Evolutionary conservation across 2,329 filamentous ascomycete species (phyloP), one percentile per base, ranked within the genome.

Genomic region (Verticillium alfalfae): DNA sequence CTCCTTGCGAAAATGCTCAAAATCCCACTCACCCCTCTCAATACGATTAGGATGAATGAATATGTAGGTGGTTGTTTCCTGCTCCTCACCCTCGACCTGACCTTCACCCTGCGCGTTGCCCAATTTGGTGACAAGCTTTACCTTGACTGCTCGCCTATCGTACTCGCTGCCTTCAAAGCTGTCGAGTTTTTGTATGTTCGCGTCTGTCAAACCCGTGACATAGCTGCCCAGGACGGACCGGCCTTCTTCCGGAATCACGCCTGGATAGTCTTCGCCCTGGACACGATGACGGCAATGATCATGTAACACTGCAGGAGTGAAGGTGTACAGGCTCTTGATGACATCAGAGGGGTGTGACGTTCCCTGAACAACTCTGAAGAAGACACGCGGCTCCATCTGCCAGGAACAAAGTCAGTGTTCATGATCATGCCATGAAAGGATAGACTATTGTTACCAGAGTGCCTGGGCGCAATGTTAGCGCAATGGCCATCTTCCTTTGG

Each of bases 11-110:
- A 97, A 98, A 65, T 90, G 86, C 57, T 88, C 87, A 76, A 93
- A 95, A 72, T 96, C 91, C 94, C 94, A 98, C 73, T 97, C 93
- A 26, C 78, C 75, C 37, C 84, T 79, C 73, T 96, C 92, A 18
- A 98, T 76, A 0, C 70, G 41, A 0, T 74, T 66, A 16, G 77
- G 72, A 1, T 78, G 65, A 55, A 79, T 78, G 74, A 84, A 93
- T 5, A 93, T 81, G 71, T 93, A 93, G 13, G 86, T 86, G 59
- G 83, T 78, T 2, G 87, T 83, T 63, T 80, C 75, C 58, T 83
- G 80, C 66, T 81, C 76, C 57, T 81, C 78, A 16, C 75, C 77
- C 61, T 78, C 75, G 2, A 74, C 70, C 52, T 77, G 70, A n/a
- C 77, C 78, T 15, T 76, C 72, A 15, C 76, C 75, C 60, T 76